Evolutionary conservation across 2,329 filamentous ascomycete species (phyloP).

Genomic region (Byssoonygena ceratinophila): DNA sequence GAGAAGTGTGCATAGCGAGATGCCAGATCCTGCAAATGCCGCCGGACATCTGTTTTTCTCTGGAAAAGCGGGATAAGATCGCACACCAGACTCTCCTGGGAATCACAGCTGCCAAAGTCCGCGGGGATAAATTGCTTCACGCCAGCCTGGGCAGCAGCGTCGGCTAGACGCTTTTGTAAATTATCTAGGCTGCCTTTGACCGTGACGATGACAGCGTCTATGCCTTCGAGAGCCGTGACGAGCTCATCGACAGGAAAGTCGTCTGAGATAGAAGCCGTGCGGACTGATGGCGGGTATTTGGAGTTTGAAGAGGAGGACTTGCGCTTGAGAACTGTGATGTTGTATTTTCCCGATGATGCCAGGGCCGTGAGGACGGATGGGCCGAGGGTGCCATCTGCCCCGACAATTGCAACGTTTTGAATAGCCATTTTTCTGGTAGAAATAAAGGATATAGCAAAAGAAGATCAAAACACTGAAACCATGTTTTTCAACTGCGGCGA

Average conservation of each 20-base stretch:
- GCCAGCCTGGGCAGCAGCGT: conserved; percentile 8
- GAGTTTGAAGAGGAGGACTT: conserved; percentile 9
- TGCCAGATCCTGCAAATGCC: conserved; percentile 1
- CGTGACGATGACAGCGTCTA: conserved; percentile 8
- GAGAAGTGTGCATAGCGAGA: background rate
- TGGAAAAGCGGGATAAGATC: conserved; percentile 8
- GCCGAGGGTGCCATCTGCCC: conserved; percentile 10
- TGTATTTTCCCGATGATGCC: conserved; percentile 7
- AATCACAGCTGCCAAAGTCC: conserved; percentile 13
- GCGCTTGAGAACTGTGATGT: conserved; percentile 11
- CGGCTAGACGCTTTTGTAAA: conserved; percentile 9
- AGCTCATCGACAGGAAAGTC: conserved; percentile 7
- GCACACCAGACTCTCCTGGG: conserved; percentile 7
- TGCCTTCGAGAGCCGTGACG: conserved; percentile 2
- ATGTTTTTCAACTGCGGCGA: too few species aligned
- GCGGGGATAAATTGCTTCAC: conserved; percentile 13
- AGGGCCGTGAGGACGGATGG: conserved; percentile 7
- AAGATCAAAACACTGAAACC: too few species aligned
- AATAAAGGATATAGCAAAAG: background rate
- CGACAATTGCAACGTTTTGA: conserved; percentile 11
- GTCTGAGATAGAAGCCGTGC: conserved; percentile 1
- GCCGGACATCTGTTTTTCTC: conserved; percentile 7
- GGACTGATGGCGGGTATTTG: conserved; percentile 4
- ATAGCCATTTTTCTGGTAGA: background rate
- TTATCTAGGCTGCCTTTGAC: conserved; percentile 4